Base-by-base conservation (phyloP, 768 basidiomycete species). In the Mycena crocata region DNA sequence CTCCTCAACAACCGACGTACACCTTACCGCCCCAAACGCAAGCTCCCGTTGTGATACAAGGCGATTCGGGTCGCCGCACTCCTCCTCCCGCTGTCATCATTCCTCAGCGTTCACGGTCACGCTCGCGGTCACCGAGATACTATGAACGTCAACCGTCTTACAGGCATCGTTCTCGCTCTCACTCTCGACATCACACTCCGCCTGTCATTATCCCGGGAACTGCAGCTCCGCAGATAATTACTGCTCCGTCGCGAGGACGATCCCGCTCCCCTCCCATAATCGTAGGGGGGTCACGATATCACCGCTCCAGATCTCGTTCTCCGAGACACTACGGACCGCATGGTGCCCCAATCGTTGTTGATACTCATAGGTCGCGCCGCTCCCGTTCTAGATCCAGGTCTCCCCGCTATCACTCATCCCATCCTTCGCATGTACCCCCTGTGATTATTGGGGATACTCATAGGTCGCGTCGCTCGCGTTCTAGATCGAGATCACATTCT, bases 221-320 rank as follows among this genome's bases (percentile, higher is more conserved):
- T 19, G 24, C 23, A 24, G 42, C 30, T 32, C 52, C 57, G 26
- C 49, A 35, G 9, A 34, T 57, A 37, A 57, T 51, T 21, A 31
- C 65, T 32, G 62, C 60, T 5, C 59, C 56, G 28, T 73, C 72
- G 37, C 64, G 71, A n/a, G 44, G 52, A 46, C 46, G 52, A 45
- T 73, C 73, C 55, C 73, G 70, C 34, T 74, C 78, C 5, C 71
- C 63, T 21, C 58, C 55, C 60, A 69, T 28, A 62, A 48, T 60
- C 17, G 19, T 57, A 30, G 31, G 1, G 2, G 39, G 24, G 24
- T n/a, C 39, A 30, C 5, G 31, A 45, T 15, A 42, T 39, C 50
- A 14, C 50, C 40, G 60, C 23, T 62, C 66, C 26, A 57, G 60
- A 40, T 67, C 65, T 7, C 60, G 60, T 32, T 67, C 65, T 7